Evolutionary conservation across 2,329 filamentous ascomycete species (phyloP).

Genomic region (Leptographium wingfieldii): DNA sequence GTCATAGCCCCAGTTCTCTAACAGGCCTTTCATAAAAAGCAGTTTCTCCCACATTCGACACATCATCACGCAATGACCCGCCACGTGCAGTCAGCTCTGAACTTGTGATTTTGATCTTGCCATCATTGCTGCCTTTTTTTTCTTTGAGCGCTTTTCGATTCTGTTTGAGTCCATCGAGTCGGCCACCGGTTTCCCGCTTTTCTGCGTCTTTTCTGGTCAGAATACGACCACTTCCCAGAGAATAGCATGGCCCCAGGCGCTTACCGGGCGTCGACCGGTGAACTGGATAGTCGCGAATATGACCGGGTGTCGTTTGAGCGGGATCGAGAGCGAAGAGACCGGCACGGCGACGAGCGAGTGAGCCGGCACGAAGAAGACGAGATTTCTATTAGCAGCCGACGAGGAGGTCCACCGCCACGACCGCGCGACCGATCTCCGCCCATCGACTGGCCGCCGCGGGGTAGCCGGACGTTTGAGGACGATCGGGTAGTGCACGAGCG

Average conservation of each 20-base stretch:
- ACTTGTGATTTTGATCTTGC: not conserved
- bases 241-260: conserved; percentile 11
- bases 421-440: conserved; percentile 16
- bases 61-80: too few species aligned
- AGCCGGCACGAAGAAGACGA: conserved; percentile 20
- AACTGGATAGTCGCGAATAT: conserved; percentile 24
- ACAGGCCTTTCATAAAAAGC: not conserved
- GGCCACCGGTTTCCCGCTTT: not conserved
- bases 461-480: conserved; percentile 33
- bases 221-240: not conserved
- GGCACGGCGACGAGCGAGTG: conserved; percentile 39
- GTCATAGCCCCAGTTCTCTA: not conserved
- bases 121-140: not conserved
- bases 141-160: not conserved
- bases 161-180: not conserved
- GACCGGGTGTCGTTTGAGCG: conserved; percentile 36
- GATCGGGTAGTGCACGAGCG: conserved; percentile 34
- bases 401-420: not conserved
- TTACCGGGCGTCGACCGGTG: conserved; percentile 6
- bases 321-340: conserved; percentile 24
- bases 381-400: not conserved
- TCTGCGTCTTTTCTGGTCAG: not conserved
- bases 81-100: not conserved
- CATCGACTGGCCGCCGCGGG: conserved; percentile 21
- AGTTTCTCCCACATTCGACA: not conserved